These are phyloP conservation scores for Collybia nuda DNA, from an alignment of 768 basidiomycete species.

Conservation along the genomic window DNA sequence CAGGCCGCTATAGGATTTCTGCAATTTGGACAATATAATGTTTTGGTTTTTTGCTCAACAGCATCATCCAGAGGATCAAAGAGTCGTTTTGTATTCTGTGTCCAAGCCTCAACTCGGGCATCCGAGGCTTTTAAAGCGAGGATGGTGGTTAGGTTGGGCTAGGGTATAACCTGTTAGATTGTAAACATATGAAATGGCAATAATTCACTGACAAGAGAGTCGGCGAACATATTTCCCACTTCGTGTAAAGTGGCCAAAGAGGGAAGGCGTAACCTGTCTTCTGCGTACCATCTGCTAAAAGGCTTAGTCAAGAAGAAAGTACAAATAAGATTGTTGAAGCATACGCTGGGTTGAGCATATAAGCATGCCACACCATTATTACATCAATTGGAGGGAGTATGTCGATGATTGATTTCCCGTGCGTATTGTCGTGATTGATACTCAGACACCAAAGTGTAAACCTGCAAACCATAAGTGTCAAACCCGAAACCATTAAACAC, in stretches of 20 bases:
- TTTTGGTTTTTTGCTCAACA: not conserved
- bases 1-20: not conserved
- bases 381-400: conserved; percentile 1
- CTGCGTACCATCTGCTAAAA: conserved; percentile 16
- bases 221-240: conserved; percentile 1
- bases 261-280: conserved; percentile 11
- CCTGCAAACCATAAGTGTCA: not conserved
- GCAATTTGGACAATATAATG: conserved; percentile 11
- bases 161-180: not conserved
- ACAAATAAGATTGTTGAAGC: not conserved
- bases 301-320: no score
- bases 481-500: not conserved
- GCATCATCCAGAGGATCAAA: conserved; percentile 15
- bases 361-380: conserved; percentile 13
- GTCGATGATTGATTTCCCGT: not conserved
- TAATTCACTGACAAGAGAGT: conserved; percentile 1
- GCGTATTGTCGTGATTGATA: not conserved
- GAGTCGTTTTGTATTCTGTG: not conserved
- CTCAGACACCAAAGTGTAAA: conserved; percentile 1
- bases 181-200: not conserved
- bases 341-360: conserved; percentile 15
- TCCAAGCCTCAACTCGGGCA: conserved; percentile 3
- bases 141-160: conserved; percentile 1
- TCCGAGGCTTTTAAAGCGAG: not conserved
- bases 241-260: conserved; percentile 2